Evolutionary conservation across 371 early-diverging fungal species (phyloP), one percentile per base, ranked within the genome.

Genomic region (Rhizopus stolonifer): DNA sequence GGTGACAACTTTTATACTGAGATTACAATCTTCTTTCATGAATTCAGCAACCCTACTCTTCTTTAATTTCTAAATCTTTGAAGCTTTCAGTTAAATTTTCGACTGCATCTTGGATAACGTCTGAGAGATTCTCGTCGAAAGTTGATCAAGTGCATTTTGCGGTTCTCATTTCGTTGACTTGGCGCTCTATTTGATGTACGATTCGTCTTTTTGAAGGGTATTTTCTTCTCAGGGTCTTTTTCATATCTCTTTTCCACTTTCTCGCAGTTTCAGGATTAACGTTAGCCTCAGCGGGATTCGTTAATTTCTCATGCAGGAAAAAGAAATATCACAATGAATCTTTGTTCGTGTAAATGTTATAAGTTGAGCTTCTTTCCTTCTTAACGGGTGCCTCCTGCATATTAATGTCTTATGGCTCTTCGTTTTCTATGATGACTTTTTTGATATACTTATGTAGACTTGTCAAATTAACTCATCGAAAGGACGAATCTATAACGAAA

Each of bases 221-320:
- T 46, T 24, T 46, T 46, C 23, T 2, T 46, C n/a, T 6, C 17
- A 23, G 9, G 1, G 1, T 29, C 29, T 29, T 29, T 11, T 29
- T 29, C 29, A 9, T 6, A 14, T 21, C 26, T 46, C 46, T 24
- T 24, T 46, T 46, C 24, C 46, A 46, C 24, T 24, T 46, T 46
- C 24, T 46, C 46, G 46, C 24, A 46, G 46, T 46, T 46, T 46
- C 46, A 46, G 26, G 46, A 46, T 46, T 46, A 46, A 46, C 46
- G 14, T 46, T 46, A 24, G 46, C 46, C 10, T 29, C 31, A 29
- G 31, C 31, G 31, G 31, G 31, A 9, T 9, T 11, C 29, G 6
- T 29, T 29, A 59, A 99, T 98, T 74, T 29, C 10, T 29, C 31
- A 29, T 29, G 10, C 4, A 29, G 31, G 31, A 7, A 29, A 29